Evolutionary conservation across 495 filamentous ascomycete species (phyloP), one percentile per base, ranked within the genome.

Genomic region (Aspergillus ellipticus): DNA sequence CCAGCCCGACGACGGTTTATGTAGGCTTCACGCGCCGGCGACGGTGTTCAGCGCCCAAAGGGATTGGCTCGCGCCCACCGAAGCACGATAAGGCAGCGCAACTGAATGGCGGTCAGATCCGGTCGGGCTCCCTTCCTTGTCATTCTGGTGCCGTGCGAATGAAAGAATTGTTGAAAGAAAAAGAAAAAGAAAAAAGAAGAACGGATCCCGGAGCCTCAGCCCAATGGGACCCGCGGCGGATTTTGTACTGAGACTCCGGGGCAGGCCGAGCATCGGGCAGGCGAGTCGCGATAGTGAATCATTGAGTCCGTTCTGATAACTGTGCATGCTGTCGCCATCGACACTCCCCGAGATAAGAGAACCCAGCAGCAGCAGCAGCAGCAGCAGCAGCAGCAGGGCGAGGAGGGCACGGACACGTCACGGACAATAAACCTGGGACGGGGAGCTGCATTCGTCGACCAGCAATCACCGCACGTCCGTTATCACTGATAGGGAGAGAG

Each of bases 201-300:
- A n/a, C n/a, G n/a, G n/a, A n/a, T n/a, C n/a, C 35, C 13, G 19
- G 16, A 10, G 48, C n/a, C 21, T 29, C 37, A 53, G 31, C 13
- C 51, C 46, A 58, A 58, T 50, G 51, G 56, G 56, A 54, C 37
- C 6, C 16, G 9, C 11, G 24, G 33, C 24, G 51, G 56, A 51
- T 54, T 58, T 58, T 58, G 56, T 58, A 58, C 42, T 58, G 50
- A 2, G 17, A n/a, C n/a, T n/a, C n/a, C n/a, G n/a, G n/a, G n/a
- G n/a, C n/a, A n/a, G n/a, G 57, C 57, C 53, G 53, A 55, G 29
- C 42, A 56, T 56, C 58, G 53, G 58, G 46, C 47, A 28, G 16
- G 53, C n/a, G n/a, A 49, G 53, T 45, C 33, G 47, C 54, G 56
- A 58, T 54, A 50, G 43, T 51, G n/a, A n/a, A n/a, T n/a, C n/a